Base-by-base conservation (phyloP, 2,329 filamentous ascomycete genomes). In the Alternaria hordeiaustralica region DNA sequence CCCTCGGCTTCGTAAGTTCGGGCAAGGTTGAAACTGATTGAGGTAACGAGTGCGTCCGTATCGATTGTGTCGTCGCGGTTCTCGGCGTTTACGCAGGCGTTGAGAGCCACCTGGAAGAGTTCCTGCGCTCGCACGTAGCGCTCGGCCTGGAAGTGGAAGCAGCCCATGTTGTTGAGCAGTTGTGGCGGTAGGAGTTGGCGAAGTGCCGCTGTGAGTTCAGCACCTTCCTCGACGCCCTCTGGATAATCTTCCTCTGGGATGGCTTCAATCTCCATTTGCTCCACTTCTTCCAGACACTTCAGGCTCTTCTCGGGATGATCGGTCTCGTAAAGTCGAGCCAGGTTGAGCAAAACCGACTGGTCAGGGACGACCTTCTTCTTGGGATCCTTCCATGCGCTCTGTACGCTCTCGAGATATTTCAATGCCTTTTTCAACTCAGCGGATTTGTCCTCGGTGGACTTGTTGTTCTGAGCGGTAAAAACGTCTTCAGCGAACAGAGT, bases 21-120 rank as follows among this genome's bases (percentile, higher is more conserved):
- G 26, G 92, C 96, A 44, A 99, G 88, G 75, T 98, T 99, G 86
- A 96, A 99, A 78, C 93, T 97, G 78, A 99, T 97, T 3, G 94
- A 97, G 0, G 95, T 97, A 25, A 98, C 91, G 5, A 99, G 85
- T 13, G 94, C 93, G 80, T 99, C 96, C 0, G 91, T 94, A 76
- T 98, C 96, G 65, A 90, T 87, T 2, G 88, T 87, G 56, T 90
- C 87, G 63, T 94, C 91, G 72, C 89, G 90, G 72, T 93, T 90
- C 50, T 89, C 89, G 65, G 93, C 90, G 71, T 92, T 91, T 71
- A 96, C 89, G 75, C 94, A 97, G 15, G 95, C 93, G 66, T 91
- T 91, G 58, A 99, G 83, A 0, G 94, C 96, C n/a, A 92, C 90
- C 79, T 99, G 93, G 77, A 98, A 99, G 82, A 96, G 87, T 55